Conservation (phyloP, 768 basidiomycete genomes). For the Leccinum arenicola region DNA sequence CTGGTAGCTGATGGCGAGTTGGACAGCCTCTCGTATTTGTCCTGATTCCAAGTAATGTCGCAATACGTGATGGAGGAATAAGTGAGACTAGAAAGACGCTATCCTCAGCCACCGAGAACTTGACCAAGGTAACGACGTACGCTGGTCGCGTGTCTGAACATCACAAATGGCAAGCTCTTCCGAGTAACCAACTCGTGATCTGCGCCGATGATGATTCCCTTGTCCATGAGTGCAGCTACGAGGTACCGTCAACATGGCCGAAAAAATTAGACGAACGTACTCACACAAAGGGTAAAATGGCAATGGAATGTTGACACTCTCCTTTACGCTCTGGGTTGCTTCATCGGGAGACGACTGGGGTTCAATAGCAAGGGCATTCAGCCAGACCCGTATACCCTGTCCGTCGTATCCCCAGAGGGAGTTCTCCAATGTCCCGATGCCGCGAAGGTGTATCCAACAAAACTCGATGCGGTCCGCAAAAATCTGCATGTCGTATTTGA, state of each 20-base stretch:
- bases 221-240: constrained; percentile 95
- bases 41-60: constrained; percentile 70
- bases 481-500: constrained; percentile 96
- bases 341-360: constrained; percentile 40
- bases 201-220: constrained; percentile 95
- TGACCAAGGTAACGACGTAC: constrained; percentile 43
- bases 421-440: constrained; percentile 91
- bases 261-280: constrained; percentile 18
- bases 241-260: constrained; percentile 1
- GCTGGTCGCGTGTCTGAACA: constrained; percentile 89
- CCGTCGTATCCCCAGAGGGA: constrained; percentile 98
- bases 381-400: constrained; percentile 84
- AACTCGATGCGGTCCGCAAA: constrained; percentile 97
- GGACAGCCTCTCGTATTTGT: constrained; percentile 72
- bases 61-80: constrained; percentile 92
- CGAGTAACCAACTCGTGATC: constrained; percentile 83
- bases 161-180: constrained; percentile 77
- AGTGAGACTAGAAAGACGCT: constrained; percentile 63
- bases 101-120: background rate
- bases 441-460: constrained; percentile 96
- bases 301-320: constrained; percentile 88
- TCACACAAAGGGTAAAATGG: constrained; percentile 96
- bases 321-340: constrained; percentile 60
- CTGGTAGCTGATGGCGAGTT: constrained; percentile 84
- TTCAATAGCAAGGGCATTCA: constrained; percentile 93